A percentile compares a stretch with the other conserved stretches of the same genome.
phyloP scores from a whole-genome alignment of 176 grass and related monocot genomes.

The Paspalum vaginatum region DNA sequence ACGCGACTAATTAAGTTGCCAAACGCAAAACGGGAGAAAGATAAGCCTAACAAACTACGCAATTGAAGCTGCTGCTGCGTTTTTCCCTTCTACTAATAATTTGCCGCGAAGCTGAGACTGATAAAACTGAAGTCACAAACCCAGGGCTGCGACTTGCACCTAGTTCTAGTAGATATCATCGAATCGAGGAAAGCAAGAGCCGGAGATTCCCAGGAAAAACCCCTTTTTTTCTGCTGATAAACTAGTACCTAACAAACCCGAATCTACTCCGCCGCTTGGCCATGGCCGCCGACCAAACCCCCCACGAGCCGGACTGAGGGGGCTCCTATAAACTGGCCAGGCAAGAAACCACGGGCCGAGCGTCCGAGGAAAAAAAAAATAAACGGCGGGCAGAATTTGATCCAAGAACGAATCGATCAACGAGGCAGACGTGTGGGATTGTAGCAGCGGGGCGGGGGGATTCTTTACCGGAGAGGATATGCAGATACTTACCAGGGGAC shows the following conservation, averaged over 20 bases:
- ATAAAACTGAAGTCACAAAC: not conserved
- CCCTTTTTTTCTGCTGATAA: not conserved
- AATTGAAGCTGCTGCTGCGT: not conserved
- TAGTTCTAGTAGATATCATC: not conserved
- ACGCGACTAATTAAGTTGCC: not conserved
- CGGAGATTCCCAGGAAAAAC: not conserved
- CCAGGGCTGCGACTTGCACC: not conserved
- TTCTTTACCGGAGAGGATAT: constrained; percentile 11
- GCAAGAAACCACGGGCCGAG: not conserved
- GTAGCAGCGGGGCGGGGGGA: not conserved
- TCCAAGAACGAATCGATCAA: not conserved
- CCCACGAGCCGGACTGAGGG: not conserved
- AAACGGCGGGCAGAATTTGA: not conserved
- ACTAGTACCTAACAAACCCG: constrained; percentile 43
- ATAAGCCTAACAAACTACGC: not conserved
- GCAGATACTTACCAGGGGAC: not conserved
- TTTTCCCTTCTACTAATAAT: not conserved
- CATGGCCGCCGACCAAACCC: constrained; percentile 15
- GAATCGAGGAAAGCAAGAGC: not conserved
- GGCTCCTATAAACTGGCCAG: not conserved
- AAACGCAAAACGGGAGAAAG: not conserved
- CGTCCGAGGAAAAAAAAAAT: not conserved
- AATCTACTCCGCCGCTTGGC: constrained; percentile 45
- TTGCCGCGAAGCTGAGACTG: not conserved
- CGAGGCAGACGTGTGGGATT: constrained; percentile 33